Percentiles rank a stretch among this genome's conserved stretches.
phyloP scores from a whole-genome alignment of 495 filamentous ascomycete genomes.

The Ascodesmis nigricans region DNA sequence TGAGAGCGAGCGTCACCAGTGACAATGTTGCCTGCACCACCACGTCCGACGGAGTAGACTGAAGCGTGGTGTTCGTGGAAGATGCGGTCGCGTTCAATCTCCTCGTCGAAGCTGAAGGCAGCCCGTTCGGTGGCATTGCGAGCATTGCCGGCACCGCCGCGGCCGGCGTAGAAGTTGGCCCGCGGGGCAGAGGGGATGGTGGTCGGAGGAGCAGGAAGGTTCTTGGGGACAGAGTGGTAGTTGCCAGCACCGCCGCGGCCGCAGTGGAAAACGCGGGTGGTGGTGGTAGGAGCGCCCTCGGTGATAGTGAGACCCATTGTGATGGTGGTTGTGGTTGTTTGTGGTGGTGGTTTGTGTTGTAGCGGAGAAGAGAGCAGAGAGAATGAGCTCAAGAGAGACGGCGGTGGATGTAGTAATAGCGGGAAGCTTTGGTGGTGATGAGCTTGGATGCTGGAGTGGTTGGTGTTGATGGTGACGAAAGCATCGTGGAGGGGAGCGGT shows the following conservation, averaged over 20 bases:
- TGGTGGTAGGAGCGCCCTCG: slow-evolving; percentile 15
- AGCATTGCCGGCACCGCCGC: slow-evolving; percentile 80
- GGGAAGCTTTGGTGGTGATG: too few species aligned
- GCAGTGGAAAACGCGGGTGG: slow-evolving; percentile 29
- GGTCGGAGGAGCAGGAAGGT: slow-evolving; percentile 25
- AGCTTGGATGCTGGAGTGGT: too few species aligned
- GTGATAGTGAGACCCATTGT: slow-evolving; percentile 21
- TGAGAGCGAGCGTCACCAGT: too few species aligned
- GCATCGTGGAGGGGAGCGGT: too few species aligned
- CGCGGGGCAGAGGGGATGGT: slow-evolving; percentile 18
- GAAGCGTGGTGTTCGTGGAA: slow-evolving; percentile 38
- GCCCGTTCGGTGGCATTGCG: slow-evolving; percentile 40
- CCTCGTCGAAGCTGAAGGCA: slow-evolving; percentile 81
- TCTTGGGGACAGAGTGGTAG: slow-evolving; percentile 46
- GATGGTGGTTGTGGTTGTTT: slow-evolving; percentile 1
- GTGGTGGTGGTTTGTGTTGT: slow-evolving; percentile 1
- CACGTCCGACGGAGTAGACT: slow-evolving; percentile 66
- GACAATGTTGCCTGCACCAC: slow-evolving; percentile 68
- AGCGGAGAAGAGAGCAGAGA: too few species aligned
- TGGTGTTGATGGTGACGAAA: too few species aligned
- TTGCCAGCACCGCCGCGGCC: slow-evolving; percentile 85
- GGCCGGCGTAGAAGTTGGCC: slow-evolving; percentile 44
- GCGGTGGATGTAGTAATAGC: too few species aligned
- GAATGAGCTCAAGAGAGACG: too few species aligned
- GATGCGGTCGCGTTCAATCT: slow-evolving; percentile 39